A percentile compares a stretch with the other conserved stretches of the same genome.
Conservation (phyloP, 176 grass and related monocot species). For the Secale cereale region DNA sequence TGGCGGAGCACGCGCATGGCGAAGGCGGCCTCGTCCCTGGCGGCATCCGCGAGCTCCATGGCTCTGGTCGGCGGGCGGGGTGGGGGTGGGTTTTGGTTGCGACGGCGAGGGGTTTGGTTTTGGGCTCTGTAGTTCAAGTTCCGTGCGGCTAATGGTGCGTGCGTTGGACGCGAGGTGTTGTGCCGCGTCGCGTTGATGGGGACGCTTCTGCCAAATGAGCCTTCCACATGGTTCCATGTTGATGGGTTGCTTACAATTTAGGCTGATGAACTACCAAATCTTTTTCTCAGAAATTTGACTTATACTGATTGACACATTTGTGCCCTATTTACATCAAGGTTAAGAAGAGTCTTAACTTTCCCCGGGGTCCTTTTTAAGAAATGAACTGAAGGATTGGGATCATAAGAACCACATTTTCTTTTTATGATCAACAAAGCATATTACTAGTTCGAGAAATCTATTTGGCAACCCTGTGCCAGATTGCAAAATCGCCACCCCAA, state of each 20-base stretch:
- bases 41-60: constrained; percentile 17
- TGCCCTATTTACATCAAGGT: neutral
- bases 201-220: neutral
- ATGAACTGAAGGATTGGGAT: neutral
- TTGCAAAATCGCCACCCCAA: no score
- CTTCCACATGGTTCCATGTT: neutral
- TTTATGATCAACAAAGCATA: no score
- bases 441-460: no score
- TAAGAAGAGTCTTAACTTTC: neutral
- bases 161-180: neutral
- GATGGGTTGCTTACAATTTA: neutral
- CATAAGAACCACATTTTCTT: no score
- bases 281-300: no score
- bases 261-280: neutral
- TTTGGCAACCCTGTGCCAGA: no score
- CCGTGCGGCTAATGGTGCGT: neutral
- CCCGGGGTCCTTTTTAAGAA: neutral
- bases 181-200: constrained; percentile 28
- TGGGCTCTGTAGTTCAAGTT: neutral
- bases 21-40: constrained; percentile 30
- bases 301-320: neutral
- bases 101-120: neutral
- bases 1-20: constrained; percentile 27
- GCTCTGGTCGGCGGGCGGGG: neutral
- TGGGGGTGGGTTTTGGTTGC: neutral